Evolutionary conservation across 2,329 filamentous ascomycete species (phyloP).

Genomic region (Phyllosticta ampelicida): DNA sequence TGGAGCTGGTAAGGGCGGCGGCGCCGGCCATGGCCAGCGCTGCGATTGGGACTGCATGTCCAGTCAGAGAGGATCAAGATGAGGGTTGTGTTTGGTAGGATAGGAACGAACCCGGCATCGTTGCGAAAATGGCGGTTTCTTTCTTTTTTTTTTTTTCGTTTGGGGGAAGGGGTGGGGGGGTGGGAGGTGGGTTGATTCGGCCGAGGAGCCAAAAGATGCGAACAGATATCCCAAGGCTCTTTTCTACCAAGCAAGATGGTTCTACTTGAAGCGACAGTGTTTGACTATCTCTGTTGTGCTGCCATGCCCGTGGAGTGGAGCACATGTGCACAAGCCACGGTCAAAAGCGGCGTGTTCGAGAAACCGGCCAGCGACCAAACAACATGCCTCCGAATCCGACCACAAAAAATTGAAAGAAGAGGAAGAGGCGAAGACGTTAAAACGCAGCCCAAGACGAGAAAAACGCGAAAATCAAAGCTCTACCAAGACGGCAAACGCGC

Average conservation of each 20-base stretch:
- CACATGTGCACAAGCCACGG: neutral
- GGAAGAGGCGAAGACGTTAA: neutral
- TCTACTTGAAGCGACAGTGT: neutral
- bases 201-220: too few species aligned
- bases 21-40: conserved; percentile 7
- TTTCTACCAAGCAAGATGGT: neutral
- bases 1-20: conserved; percentile 33
- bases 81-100: neutral
- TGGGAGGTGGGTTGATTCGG: too few species aligned
- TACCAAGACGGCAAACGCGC: neutral
- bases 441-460: neutral
- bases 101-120: neutral
- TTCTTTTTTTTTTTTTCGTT: too few species aligned
- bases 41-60: neutral
- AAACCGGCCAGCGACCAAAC: neutral
- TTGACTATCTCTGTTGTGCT: neutral
- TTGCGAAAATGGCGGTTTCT: neutral
- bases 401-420: neutral
- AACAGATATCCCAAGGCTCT: neutral
- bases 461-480: neutral
- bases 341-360: neutral
- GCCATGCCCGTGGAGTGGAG: neutral
- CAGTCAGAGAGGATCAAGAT: neutral
- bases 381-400: neutral
- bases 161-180: too few species aligned